These are phyloP conservation scores for Quercus ilex DNA, from an alignment of 306 rosid species.

Conservation along the genomic window DNA sequence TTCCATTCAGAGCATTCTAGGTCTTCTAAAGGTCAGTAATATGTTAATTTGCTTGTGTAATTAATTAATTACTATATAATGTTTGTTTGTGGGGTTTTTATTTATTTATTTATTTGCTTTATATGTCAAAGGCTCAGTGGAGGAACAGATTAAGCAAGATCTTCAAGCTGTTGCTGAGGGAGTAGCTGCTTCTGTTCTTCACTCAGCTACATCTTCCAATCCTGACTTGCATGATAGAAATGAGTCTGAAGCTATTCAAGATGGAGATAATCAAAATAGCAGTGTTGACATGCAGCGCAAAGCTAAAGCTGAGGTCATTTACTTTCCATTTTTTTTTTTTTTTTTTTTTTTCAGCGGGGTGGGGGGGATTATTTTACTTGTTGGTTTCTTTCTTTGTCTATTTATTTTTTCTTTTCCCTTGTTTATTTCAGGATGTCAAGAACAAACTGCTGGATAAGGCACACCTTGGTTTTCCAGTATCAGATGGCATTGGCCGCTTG, in stretches of 20 bases:
- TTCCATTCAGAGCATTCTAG: constrained; percentile 39
- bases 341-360: background rate
- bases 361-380: background rate
- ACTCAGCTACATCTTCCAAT: constrained; percentile 41
- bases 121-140: constrained; percentile 45
- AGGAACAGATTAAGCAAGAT: constrained; percentile 72
- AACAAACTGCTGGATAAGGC: constrained; percentile 47
- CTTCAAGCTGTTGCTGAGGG: constrained; percentile 95
- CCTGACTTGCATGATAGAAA: constrained; percentile 37
- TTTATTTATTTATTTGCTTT: constrained; percentile 13
- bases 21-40: constrained; percentile 48
- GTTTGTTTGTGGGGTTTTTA: background rate
- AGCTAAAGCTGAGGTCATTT: constrained; percentile 43
- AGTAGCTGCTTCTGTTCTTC: constrained; percentile 86
- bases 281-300: constrained; percentile 21
- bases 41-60: background rate
- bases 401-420: background rate
- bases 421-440: constrained; percentile 48
- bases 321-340: background rate
- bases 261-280: constrained; percentile 29
- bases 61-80: constrained; percentile 16
- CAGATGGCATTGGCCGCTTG: constrained; percentile 61
- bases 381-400: background rate
- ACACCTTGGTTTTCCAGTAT: constrained; percentile 57
- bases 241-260: constrained; percentile 37